These are phyloP conservation scores for Cyclotella choctawhatcheeana DNA, from an alignment of 108 stramenopile genomes.

Conservation along the genomic window DNA sequence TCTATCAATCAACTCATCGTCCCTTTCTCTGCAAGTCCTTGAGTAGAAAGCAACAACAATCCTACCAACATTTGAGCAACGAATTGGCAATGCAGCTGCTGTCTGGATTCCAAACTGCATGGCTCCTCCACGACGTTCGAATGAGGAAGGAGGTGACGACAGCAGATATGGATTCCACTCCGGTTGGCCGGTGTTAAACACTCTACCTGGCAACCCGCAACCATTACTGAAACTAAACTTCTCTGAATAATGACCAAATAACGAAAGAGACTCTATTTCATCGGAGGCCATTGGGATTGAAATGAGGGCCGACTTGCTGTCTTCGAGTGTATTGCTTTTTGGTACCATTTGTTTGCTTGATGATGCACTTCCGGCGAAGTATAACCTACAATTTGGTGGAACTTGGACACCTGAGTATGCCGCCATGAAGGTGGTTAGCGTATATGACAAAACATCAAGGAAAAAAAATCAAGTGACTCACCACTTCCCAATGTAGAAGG, in stretches of 20 bases:
- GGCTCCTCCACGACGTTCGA: slow-evolving; percentile 84
- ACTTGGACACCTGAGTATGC: no score
- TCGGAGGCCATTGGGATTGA: slow-evolving; percentile 40
- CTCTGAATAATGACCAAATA: slow-evolving; percentile 84
- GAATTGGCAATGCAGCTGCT: slow-evolving; percentile 77
- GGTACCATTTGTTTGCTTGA: slow-evolving; percentile 20
- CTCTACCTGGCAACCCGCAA: slow-evolving; percentile 83
- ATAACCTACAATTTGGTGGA: slow-evolving; percentile 57
- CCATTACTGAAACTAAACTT: slow-evolving; percentile 87
- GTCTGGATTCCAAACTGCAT: slow-evolving; percentile 84
- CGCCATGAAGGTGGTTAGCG: no score
- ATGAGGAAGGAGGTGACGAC: slow-evolving; percentile 66
- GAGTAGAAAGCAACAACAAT: slow-evolving; percentile 80
- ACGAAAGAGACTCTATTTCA: slow-evolving; percentile 57
- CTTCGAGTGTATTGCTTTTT: not conserved
- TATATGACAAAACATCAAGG: no score
- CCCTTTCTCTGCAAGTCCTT: slow-evolving; percentile 53
- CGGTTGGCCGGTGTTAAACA: slow-evolving; percentile 62
- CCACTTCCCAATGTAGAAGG: slow-evolving; percentile 25
- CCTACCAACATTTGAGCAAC: slow-evolving; percentile 78
- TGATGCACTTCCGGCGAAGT: slow-evolving; percentile 78
- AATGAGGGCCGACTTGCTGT: not conserved
- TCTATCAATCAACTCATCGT: slow-evolving; percentile 63
- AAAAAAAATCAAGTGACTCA: no score
- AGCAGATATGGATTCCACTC: slow-evolving; percentile 78